These are phyloP conservation scores for Dillenia turbinata DNA, from an alignment of 164 flowering plant genomes.

Conservation along the genomic window DNA sequence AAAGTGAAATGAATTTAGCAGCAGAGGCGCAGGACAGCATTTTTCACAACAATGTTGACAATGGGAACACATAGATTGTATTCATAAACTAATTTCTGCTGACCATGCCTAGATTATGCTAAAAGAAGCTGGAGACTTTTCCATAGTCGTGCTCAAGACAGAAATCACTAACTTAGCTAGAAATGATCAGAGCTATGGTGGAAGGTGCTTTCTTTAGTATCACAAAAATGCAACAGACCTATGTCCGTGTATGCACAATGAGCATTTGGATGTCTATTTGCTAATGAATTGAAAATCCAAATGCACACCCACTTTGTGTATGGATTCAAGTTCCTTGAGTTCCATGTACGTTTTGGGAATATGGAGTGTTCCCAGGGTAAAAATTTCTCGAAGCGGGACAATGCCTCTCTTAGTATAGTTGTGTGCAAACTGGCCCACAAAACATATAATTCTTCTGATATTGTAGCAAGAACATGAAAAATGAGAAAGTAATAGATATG, in stretches of 20 bases:
- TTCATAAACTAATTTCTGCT: too few relatives aligned
- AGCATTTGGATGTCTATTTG: too few relatives aligned
- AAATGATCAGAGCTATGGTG: too few relatives aligned
- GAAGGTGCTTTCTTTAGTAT: too few relatives aligned
- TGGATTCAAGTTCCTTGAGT: slow-evolving; percentile 85
- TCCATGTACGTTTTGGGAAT: slow-evolving; percentile 66
- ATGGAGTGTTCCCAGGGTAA: slow-evolving; percentile 76
- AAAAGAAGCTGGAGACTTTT: too few relatives aligned
- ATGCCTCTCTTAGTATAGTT: slow-evolving; percentile 63
- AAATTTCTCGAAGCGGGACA: slow-evolving; percentile 85
- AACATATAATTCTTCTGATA: slow-evolving; percentile 9
- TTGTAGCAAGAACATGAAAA: slow-evolving; percentile 1
- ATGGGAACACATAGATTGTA: background rate
- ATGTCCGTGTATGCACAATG: too few relatives aligned
- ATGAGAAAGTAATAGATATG: background rate
- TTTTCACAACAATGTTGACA: background rate
- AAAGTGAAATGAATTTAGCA: slow-evolving; percentile 4
- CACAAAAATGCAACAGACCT: too few relatives aligned
- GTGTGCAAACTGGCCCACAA: slow-evolving; percentile 65
- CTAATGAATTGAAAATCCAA: too few relatives aligned
- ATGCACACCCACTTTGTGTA: slow-evolving; percentile 72
- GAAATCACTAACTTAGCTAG: too few relatives aligned
- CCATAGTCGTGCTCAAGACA: too few relatives aligned
- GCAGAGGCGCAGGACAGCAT: background rate
- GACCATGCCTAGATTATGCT: too few relatives aligned